Conservation (phyloP, 108 stramenopile genomes). For the Fragilaria crotonensis region DNA sequence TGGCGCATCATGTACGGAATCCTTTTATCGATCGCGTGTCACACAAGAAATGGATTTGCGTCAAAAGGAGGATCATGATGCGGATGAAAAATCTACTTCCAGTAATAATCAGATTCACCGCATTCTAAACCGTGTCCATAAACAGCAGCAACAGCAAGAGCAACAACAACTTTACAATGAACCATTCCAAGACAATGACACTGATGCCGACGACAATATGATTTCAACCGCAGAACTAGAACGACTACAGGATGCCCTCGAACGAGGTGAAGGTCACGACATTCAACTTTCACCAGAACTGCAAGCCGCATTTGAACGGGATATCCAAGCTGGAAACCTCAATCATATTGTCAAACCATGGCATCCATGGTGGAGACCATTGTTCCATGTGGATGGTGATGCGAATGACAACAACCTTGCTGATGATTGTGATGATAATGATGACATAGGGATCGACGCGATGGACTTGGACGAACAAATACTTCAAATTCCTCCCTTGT, state of each 20-base stretch:
- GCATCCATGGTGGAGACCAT: conserved; percentile 50
- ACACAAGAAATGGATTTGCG: conserved; percentile 23
- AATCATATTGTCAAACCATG: conserved; percentile 25
- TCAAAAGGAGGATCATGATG: conserved; percentile 8
- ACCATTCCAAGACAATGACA: not conserved
- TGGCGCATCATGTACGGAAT: conserved; percentile 27
- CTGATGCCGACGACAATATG: not conserved
- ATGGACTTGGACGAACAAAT: conserved; percentile 20
- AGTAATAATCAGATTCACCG: not conserved
- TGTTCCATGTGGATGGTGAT: not conserved
- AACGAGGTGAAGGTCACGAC: not conserved
- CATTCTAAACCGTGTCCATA: not conserved
- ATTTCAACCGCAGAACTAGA: conserved; percentile 10
- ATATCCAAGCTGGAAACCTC: conserved; percentile 18
- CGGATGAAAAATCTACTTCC: not conserved
- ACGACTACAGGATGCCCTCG: not conserved
- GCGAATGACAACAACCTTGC: too few relatives aligned
- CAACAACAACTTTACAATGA: too few relatives aligned
- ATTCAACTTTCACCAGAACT: conserved; percentile 6
- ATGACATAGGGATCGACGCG: not conserved
- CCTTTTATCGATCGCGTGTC: conserved; percentile 35
- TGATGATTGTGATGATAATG: not conserved
- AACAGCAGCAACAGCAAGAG: too few relatives aligned
- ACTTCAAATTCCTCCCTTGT: conserved; percentile 11
- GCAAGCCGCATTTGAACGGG: conserved; percentile 17